These are phyloP conservation scores for Hanseniaspora sp. DNA, from an alignment of 1,139 yeast species.

Conservation along the genomic window DNA sequence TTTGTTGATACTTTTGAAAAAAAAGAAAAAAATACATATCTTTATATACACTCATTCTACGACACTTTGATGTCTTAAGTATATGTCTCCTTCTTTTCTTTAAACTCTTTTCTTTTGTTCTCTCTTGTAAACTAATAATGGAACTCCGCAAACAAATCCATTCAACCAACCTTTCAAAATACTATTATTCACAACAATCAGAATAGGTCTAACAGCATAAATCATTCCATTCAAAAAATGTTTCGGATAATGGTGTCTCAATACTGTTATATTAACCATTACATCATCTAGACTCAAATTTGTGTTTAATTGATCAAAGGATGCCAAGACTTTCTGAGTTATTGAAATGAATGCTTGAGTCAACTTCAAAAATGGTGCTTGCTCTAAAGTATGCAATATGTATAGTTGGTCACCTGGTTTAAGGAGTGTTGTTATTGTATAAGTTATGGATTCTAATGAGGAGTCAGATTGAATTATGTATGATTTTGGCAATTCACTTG, in stretches of 20 bases:
- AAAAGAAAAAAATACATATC: no score
- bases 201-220: slow-evolving; percentile 69
- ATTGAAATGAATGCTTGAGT: neutral
- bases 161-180: slow-evolving; percentile 26
- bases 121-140: slow-evolving; percentile 70
- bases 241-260: slow-evolving; percentile 65
- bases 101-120: slow-evolving; percentile 41
- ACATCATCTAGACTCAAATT: slow-evolving; percentile 24
- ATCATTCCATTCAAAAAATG: slow-evolving; percentile 75
- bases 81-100: neutral
- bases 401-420: slow-evolving; percentile 77
- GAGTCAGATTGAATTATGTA: slow-evolving; percentile 9
- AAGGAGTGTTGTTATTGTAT: slow-evolving; percentile 79
- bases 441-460: slow-evolving; percentile 39
- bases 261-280: slow-evolving; percentile 23
- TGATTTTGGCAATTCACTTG: slow-evolving; percentile 9
- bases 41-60: neutral
- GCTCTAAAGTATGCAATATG: slow-evolving; percentile 51
- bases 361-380: slow-evolving; percentile 16
- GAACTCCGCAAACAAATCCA: slow-evolving; percentile 47
- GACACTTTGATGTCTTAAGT: no score
- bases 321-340: slow-evolving; percentile 15
- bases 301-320: slow-evolving; percentile 25
- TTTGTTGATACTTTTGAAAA: no score
- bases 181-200: slow-evolving; percentile 50